These are phyloP conservation scores for Amphibolis antarctica DNA, from an alignment of 106 monocot species.

Conservation along the genomic window DNA sequence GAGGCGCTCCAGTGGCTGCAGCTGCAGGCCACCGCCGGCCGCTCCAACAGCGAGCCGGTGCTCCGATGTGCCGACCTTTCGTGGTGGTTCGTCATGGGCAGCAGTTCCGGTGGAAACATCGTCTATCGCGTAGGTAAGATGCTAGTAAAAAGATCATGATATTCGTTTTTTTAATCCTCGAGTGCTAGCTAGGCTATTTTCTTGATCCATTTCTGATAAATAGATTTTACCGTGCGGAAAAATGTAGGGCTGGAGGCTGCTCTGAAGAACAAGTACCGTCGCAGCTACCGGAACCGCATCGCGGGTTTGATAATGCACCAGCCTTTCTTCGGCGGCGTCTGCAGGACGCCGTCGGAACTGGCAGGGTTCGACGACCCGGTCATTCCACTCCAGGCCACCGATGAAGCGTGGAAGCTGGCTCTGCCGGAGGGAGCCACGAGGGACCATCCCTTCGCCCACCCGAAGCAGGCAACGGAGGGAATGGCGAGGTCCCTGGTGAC, in stretches of 20 bases:
- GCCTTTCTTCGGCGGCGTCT: conserved; percentile 8
- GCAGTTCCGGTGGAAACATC: conserved; percentile 8
- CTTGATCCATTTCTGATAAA: background rate
- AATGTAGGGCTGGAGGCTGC: background rate
- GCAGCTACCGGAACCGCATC: background rate
- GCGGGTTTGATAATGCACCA: conserved; percentile 4
- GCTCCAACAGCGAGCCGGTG: conserved; percentile 1
- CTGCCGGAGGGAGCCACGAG: conserved; percentile 33
- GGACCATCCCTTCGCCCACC: conserved; percentile 45
- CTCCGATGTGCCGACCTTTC: conserved; percentile 33
- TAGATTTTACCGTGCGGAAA: background rate
- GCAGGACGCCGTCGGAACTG: conserved; percentile 6
- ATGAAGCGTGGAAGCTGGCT: conserved; percentile 4
- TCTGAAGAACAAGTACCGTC: background rate
- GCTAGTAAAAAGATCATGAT: no score
- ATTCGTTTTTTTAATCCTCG: no score
- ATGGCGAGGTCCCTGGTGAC: conserved; percentile 34
- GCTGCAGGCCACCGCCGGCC: conserved; percentile 26
- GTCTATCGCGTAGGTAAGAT: conserved; percentile 5
- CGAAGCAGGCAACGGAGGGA: background rate
- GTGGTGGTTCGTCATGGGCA: conserved; percentile 5
- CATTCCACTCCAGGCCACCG: conserved; percentile 1
- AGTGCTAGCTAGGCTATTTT: background rate
- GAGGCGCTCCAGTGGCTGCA: conserved; percentile 32
- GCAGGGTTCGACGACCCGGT: background rate